Evolutionary conservation across 345 rosid genomes (phyloP).

Genomic region (Barbarea vulgaris): DNA sequence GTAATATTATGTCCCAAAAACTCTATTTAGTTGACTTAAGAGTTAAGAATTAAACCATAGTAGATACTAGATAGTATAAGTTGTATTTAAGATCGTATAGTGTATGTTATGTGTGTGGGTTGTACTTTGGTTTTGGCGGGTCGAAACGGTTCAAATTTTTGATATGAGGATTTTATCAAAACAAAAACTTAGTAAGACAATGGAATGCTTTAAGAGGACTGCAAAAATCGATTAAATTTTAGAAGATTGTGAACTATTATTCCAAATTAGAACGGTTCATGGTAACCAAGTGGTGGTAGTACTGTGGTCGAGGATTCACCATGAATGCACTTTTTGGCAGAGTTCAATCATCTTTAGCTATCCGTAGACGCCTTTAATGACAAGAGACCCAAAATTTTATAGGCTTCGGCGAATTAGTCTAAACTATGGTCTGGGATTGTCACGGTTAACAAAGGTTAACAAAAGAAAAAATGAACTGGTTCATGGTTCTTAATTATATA

Average conservation of each 20-base stretch:
- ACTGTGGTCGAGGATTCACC: no score
- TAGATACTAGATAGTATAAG: neutral
- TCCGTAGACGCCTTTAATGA: no score
- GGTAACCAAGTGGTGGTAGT: neutral
- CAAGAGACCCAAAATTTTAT: no score
- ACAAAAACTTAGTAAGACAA: neutral
- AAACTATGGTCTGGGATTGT: no score
- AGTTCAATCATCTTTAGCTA: no score
- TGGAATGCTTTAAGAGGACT: neutral
- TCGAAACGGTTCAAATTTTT: neutral
- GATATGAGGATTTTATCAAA: neutral
- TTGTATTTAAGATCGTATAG: neutral
- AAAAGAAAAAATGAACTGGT: no score
- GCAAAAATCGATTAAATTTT: neutral
- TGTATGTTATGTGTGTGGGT: neutral
- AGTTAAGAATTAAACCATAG: neutral
- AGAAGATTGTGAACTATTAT: neutral
- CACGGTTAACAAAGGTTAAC: no score
- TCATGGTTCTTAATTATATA: no score
- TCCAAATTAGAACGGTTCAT: neutral
- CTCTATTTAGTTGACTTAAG: neutral
- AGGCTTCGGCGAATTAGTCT: no score
- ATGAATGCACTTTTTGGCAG: no score
- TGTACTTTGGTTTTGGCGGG: neutral
- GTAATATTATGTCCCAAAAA: neutral